Conservation (phyloP, 768 basidiomycete genomes). For the Xerocomellus dryophilus region DNA sequence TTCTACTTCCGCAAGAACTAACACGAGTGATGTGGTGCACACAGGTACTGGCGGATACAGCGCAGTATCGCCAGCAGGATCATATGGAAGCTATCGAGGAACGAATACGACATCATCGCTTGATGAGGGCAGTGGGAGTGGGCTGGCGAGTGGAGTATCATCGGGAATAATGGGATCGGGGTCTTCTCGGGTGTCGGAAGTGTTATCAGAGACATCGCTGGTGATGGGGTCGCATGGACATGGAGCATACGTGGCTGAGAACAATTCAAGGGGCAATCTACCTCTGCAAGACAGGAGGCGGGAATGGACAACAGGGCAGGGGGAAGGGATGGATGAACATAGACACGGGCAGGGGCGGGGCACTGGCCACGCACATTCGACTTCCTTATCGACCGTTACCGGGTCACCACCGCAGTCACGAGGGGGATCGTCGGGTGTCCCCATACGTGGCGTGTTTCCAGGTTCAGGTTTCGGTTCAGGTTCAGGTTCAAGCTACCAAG, state of each 20-base stretch:
- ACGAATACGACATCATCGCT: constrained; percentile 22
- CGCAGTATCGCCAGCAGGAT: constrained; percentile 23
- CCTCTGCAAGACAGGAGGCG: constrained; percentile 1
- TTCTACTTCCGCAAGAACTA: constrained; percentile 5
- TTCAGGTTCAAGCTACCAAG: not conserved
- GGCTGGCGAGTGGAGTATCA: constrained; percentile 14
- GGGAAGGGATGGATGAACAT: not conserved
- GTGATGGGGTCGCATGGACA: not conserved
- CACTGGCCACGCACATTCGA: constrained; percentile 17
- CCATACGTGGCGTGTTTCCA: not conserved
- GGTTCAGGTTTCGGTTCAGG: not conserved
- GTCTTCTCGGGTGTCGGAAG: constrained; percentile 11
- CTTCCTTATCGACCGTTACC: constrained; percentile 27
- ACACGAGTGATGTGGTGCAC: not conserved
- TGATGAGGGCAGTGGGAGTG: constrained; percentile 13
- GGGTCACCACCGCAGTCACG: constrained; percentile 15
- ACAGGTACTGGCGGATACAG: constrained; percentile 19
- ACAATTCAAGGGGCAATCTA: not conserved
- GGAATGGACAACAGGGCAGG: not conserved
- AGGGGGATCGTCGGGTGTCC: not conserved
- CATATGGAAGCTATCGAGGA: constrained; percentile 21
- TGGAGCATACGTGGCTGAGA: not conserved
- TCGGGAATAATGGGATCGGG: constrained; percentile 10
- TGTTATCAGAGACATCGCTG: not conserved
- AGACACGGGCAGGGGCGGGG: not conserved